Conservation (phyloP, 2,329 filamentous ascomycete species). For the Zasmidium cellare region DNA sequence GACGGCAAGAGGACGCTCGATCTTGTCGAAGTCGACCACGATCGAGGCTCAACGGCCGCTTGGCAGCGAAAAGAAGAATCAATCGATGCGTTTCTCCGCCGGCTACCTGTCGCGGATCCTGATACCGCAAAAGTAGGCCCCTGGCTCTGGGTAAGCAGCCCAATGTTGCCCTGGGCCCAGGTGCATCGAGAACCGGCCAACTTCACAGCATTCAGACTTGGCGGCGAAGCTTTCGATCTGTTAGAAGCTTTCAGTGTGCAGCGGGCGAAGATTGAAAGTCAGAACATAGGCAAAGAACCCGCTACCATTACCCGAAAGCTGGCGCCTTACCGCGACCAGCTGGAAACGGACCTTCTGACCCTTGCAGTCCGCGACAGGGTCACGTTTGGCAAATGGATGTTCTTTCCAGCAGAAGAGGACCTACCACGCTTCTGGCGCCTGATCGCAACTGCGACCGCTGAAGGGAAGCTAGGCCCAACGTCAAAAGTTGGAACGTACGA, state of each 20-base stretch:
- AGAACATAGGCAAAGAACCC: slow-evolving; percentile 51
- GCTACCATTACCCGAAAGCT: slow-evolving; percentile 41
- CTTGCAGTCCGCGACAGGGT: slow-evolving; percentile 62
- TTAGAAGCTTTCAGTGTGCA: slow-evolving; percentile 51
- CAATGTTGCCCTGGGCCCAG: slow-evolving; percentile 40
- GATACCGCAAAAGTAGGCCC: slow-evolving; percentile 46
- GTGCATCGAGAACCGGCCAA: slow-evolving; percentile 46
- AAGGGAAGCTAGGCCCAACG: slow-evolving; percentile 67
- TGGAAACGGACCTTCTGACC: slow-evolving; percentile 58
- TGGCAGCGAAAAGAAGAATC: slow-evolving; percentile 64
- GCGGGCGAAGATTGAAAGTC: slow-evolving; percentile 51
- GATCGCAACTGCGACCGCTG: slow-evolving; percentile 66
- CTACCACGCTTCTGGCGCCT: slow-evolving; percentile 66
- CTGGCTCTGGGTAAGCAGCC: slow-evolving; percentile 76
- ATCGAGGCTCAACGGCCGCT: slow-evolving; percentile 53
- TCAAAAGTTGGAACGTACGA: slow-evolving; percentile 70
- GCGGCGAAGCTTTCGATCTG: slow-evolving; percentile 52
- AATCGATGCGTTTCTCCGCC: slow-evolving; percentile 63
- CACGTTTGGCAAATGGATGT: slow-evolving; percentile 75
- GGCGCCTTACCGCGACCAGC: slow-evolving; percentile 41
- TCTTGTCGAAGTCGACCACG: slow-evolving; percentile 56
- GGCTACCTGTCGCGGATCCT: slow-evolving; percentile 68
- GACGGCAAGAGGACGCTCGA: slow-evolving; percentile 10
- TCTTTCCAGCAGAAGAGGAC: slow-evolving; percentile 59
- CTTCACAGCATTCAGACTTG: slow-evolving; percentile 51